Percentiles rank a stretch among this genome's conserved stretches.
These are phyloP conservation scores for Capronia coronata DNA, from an alignment of 2,329 filamentous ascomycete genomes.

Conservation along the genomic window DNA sequence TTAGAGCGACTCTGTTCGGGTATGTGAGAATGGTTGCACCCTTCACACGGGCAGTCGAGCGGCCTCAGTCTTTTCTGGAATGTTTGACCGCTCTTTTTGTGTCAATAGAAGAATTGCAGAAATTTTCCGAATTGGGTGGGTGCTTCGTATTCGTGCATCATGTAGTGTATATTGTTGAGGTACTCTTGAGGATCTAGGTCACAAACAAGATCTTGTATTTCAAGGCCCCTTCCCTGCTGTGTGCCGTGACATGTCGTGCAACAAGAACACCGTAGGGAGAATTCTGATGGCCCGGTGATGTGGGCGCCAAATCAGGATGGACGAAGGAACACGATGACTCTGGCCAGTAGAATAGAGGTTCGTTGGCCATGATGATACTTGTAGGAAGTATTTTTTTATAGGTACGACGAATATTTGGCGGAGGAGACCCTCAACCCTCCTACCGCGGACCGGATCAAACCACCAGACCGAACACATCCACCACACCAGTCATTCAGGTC, in stretches of 20 bases:
- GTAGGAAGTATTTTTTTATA: too few species aligned
- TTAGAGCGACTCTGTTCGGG: constrained; percentile 9
- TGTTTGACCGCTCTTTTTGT: constrained; percentile 22
- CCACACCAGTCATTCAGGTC: too few species aligned
- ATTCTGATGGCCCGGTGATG: constrained; percentile 7
- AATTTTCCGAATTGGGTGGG: constrained; percentile 4
- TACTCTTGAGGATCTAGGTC: not conserved
- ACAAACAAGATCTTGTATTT: not conserved
- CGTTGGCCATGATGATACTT: not conserved
- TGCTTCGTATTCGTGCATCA: not conserved
- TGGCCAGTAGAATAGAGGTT: too few species aligned
- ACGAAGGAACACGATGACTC: not conserved
- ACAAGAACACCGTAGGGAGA: constrained; percentile 4
- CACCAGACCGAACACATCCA: not conserved
- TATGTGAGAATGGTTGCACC: constrained; percentile 9
- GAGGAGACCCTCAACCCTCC: too few species aligned
- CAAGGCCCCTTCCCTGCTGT: constrained; percentile 1
- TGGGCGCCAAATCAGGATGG: constrained; percentile 13
- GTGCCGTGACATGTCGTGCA: constrained; percentile 18
- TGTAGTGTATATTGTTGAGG: not conserved
- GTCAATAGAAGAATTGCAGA: constrained; percentile 13
- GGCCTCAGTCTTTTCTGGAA: constrained; percentile 19
- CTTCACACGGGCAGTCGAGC: constrained; percentile 7
- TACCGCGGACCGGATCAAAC: too few species aligned
- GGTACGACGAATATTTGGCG: too few species aligned